Evolutionary conservation across 176 grass and related monocot genomes (phyloP).

Genomic region (Triticum monococcum): DNA sequence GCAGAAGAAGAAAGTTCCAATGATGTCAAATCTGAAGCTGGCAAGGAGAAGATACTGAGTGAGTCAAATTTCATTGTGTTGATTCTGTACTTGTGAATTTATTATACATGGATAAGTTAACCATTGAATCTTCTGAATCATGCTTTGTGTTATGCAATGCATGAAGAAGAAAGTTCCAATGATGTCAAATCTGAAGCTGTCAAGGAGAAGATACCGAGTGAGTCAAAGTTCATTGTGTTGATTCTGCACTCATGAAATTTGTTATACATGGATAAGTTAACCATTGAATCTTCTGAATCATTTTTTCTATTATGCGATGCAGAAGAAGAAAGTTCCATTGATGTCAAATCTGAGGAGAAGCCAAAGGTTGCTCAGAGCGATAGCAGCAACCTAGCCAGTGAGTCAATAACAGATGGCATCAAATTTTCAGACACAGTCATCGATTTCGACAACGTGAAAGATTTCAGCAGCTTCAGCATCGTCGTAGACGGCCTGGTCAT

Average conservation of each 20-base stretch:
- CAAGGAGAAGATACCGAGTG: conserved; percentile 26
- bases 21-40: not conserved
- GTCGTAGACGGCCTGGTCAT: conserved; percentile 29
- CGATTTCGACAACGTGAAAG: not conserved
- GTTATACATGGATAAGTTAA: not conserved
- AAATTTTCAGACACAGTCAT: conserved; percentile 27
- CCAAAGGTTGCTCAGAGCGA: conserved; percentile 1
- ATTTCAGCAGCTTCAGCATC: conserved; percentile 39
- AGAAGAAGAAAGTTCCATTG: not conserved
- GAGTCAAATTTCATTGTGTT: conserved; percentile 1
- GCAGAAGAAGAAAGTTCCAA: not conserved
- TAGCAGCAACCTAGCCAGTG: not conserved
- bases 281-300: conserved; percentile 4
- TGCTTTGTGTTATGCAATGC: not conserved
- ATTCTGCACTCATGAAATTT: not conserved
- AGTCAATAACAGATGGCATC: conserved; percentile 32
- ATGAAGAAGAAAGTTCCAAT: not conserved
- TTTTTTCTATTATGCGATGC: not conserved
- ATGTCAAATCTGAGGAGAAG: not conserved
- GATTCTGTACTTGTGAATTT: not conserved
- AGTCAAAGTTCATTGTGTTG: not conserved
- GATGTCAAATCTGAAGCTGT: not conserved
- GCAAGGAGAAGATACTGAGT: conserved; percentile 26
- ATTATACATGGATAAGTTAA: not conserved
- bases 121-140: conserved; percentile 4